Evolutionary conservation across 2,329 filamentous ascomycete genomes (phyloP), one percentile per base, ranked within the genome.

Genomic region (Epicoccum sorghinum): DNA sequence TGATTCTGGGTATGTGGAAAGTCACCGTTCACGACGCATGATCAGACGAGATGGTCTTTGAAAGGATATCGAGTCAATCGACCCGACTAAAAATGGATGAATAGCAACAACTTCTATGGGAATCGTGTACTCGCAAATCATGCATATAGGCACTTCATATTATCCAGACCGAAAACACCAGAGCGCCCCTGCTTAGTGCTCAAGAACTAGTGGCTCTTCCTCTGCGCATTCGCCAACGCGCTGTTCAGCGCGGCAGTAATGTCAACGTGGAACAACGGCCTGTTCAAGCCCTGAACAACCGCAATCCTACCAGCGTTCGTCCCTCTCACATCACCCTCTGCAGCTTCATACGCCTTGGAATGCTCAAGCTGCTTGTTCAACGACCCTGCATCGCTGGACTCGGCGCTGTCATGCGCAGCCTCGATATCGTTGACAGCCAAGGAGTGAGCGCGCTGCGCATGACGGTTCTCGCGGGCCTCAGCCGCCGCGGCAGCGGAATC

Each of bases 191-290:
- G 41, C 33, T 35, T 43, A 35, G 54, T 22, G 42, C 52, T 5
- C 32, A 25, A 45, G 27, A 5, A 32, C 35, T 52, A 73, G 61
- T 73, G 70, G 43, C 65, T 68, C 62, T 73, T 73, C 57, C 69
- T 71, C 56, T 70, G 66, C 75, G 89, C 85, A 69, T 96, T 96
- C 29, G 89, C 86, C 67, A 97, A 85, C 7, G 92, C 93, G 66
- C 89, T 92, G 74, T 97, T 90, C 65, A 98, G 75, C n/a, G 95
- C 95, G 67, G 88, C 92, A 8, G 91, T 96, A 55, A 98, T 77
- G 73, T 98, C 95, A 48, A 96, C 85, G 73, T 99, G 95, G 84
- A 99, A 98, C 61, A 97, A 82, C n/a, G 95, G 93, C 67, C 90
- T 80, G 74, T 96, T 95, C 58, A 96, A 78, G 23, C 93, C 90